A percentile compares a stretch with the other conserved stretches of the same genome.
phyloP scores from a whole-genome alignment of 2,329 filamentous ascomycete genomes.

The Talaromyces sp. region DNA sequence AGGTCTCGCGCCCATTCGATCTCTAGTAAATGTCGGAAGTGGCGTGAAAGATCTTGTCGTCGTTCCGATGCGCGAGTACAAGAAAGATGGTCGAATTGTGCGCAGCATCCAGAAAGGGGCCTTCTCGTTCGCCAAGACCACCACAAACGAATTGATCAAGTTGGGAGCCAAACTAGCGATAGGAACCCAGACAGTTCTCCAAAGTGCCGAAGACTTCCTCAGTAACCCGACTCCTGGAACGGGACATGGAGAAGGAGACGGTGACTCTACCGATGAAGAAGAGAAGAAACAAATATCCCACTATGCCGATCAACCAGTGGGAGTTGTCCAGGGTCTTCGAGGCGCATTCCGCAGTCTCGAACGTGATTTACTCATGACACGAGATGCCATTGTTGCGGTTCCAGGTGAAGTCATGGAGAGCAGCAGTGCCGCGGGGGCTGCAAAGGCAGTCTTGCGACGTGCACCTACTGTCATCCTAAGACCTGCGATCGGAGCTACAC shows the following conservation, averaged over 20 bases:
- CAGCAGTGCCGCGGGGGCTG: constrained; percentile 73
- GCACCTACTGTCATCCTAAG: constrained; percentile 91
- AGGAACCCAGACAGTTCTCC: constrained; percentile 87
- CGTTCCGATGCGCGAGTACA: constrained; percentile 87
- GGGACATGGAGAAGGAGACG: constrained; percentile 44
- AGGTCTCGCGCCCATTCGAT: constrained; percentile 83
- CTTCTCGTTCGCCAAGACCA: constrained; percentile 84
- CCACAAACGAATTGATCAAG: constrained; percentile 89
- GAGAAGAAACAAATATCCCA: constrained; percentile 77
- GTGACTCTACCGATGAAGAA: constrained; percentile 59
- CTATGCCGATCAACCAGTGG: constrained; percentile 91
- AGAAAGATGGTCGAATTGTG: constrained; percentile 87
- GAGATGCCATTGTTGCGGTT: constrained; percentile 91
- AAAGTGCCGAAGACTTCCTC: constrained; percentile 81
- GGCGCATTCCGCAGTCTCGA: constrained; percentile 79
- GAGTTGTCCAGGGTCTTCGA: constrained; percentile 78
- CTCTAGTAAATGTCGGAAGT: constrained; percentile 83
- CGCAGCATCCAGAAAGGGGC: constrained; percentile 91
- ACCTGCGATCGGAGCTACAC: constrained; percentile 84
- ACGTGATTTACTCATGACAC: constrained; percentile 78
- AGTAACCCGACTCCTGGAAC: constrained; percentile 24
- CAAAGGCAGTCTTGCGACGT: constrained; percentile 70
- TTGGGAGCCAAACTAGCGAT: constrained; percentile 91
- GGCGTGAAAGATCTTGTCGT: constrained; percentile 83
- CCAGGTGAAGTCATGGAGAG: constrained; percentile 89